Evolutionary conservation across 2,329 filamentous ascomycete species (phyloP), one percentile per base, ranked within the genome.

Genomic region (Cordyceps cicadae): DNA sequence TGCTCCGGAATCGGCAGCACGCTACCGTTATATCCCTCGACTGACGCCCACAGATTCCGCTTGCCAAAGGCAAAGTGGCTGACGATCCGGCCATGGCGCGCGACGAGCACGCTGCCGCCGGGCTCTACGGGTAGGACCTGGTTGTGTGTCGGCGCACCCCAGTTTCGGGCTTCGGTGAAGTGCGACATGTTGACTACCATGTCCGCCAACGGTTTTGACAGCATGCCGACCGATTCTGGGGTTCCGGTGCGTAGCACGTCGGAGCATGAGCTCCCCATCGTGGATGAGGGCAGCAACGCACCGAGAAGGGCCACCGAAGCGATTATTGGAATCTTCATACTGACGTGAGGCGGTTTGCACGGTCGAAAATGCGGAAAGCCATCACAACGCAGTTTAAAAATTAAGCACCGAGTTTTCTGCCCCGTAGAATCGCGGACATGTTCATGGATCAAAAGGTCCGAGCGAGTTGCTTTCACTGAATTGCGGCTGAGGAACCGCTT

Each of bases 171-270:
- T 11, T 65, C 59, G 11, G 65, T 67, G 58, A 64, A 68, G 29
- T 19, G 46, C 5, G 67, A 66, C 26, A 68, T 56, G 53, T 67
- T 67, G 39, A 29, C 45, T 5, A 66, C 65, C 67, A 68, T 68
- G 53, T 65, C 61, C 32, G 52, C 14, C 29, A 67, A 59, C 12
- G 67, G 66, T 52, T 59, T 15, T 3, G 65, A 24, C 2, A 66
- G 62, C 67, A 77, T 70, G 48, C 72, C 75, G 69, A 70, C 66
- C n/a, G 62, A 62, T 9, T 63, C 57, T 9, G 59, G 63, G 17
- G 59, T 54, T 50, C 62, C 64, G 37, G 45, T 46, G 8, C 52
- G 59, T 14, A 65, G 60, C 8, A 63, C 54, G 39, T 63, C 60
- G 19, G 54, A 57, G 19, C 29, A 57, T 5, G 54, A 26, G 32